phyloP scores from a whole-genome alignment of 2,329 filamentous ascomycete species.

The Fusarium transvaalense region DNA sequence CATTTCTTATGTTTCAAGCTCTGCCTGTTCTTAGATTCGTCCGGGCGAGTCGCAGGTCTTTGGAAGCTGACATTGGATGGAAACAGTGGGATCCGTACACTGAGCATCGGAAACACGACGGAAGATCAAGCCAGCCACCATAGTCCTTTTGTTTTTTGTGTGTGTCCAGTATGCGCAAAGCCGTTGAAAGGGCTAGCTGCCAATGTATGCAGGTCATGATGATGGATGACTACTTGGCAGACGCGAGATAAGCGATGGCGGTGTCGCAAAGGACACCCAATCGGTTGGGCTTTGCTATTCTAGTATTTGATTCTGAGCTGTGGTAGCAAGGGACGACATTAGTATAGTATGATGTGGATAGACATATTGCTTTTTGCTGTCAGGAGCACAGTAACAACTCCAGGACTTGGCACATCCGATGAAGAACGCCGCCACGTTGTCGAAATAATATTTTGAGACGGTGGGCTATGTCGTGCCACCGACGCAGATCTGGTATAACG shows the following conservation, averaged over 20 bases:
- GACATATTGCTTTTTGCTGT: conserved; percentile 43
- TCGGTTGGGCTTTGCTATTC: conserved; percentile 38
- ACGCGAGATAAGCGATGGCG: conserved; percentile 47
- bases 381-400: conserved; percentile 36
- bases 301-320: conserved; percentile 43
- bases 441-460: conserved; percentile 17
- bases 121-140: background rate
- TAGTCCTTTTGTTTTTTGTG: background rate
- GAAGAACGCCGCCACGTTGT: conserved; percentile 38
- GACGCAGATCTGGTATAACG: conserved; percentile 35
- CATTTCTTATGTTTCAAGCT: background rate
- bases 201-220: conserved; percentile 43
- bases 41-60: background rate
- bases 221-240: conserved; percentile 35
- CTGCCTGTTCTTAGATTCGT: too few relatives aligned
- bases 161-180: conserved; percentile 28
- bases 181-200: conserved; percentile 35
- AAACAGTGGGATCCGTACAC: background rate
- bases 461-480: conserved; percentile 19
- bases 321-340: conserved; percentile 38
- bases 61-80: background rate
- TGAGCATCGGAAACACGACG: background rate
- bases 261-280: conserved; percentile 42
- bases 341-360: conserved; percentile 31
- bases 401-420: conserved; percentile 37